These are phyloP conservation scores for Penicillium tannophilum DNA, from an alignment of 495 filamentous ascomycete species.

Conservation along the genomic window DNA sequence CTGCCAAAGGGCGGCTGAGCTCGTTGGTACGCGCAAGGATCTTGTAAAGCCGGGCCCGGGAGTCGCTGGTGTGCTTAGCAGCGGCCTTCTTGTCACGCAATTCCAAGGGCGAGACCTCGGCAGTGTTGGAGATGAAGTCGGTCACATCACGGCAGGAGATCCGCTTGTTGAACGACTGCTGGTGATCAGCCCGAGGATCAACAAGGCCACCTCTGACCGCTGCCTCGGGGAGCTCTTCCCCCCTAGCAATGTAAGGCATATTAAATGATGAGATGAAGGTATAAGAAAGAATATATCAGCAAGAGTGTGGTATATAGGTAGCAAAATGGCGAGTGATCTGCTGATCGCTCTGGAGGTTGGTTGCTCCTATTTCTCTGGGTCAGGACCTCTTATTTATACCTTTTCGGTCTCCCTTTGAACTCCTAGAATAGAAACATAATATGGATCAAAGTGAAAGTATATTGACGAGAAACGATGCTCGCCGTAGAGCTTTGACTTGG, in stretches of 20 bases:
- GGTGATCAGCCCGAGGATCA: constrained; percentile 17
- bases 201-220: constrained; percentile 12
- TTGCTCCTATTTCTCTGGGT: not conserved
- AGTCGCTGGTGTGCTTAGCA: constrained; percentile 9
- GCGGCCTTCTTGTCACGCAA: constrained; percentile 17
- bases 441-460: too few species aligned
- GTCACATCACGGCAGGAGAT: constrained; percentile 15
- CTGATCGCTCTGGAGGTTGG: constrained; percentile 3
- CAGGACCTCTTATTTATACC: constrained; percentile 1
- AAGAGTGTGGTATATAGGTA: too few species aligned
- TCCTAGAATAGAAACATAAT: too few species aligned
- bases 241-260: constrained; percentile 13
- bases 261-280: not conserved
- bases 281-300: too few species aligned
- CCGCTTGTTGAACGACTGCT: constrained; percentile 16
- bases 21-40: constrained; percentile 18
- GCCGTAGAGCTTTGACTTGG: too few species aligned
- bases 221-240: constrained; percentile 12
- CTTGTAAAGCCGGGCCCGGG: constrained; percentile 9
- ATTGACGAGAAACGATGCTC: too few species aligned
- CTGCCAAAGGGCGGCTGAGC: constrained; percentile 11
- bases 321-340: not conserved
- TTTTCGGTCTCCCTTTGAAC: not conserved
- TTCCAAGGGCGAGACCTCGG: constrained; percentile 15
- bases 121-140: constrained; percentile 18